A percentile compares a stretch with the other conserved stretches of the same genome.
Conservation (phyloP, 23 red algal genomes). For the Gracilaria gracilis region DNA sequence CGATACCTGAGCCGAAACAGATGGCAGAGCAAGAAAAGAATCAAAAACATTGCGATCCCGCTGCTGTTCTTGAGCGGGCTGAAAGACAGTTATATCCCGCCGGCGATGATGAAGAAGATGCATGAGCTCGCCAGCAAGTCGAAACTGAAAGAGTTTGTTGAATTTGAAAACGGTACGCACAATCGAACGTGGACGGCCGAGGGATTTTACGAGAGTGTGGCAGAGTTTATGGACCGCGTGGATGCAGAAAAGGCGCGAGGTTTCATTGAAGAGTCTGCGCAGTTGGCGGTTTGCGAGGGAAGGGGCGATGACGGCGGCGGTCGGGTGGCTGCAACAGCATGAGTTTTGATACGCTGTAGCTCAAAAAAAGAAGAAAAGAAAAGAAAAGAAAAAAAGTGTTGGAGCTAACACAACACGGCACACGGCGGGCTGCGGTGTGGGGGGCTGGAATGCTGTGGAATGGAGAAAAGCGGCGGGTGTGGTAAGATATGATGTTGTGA, state of each 20-base stretch:
- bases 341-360: background rate
- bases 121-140: conserved; percentile 67
- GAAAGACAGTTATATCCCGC: conserved; percentile 93
- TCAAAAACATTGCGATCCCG: conserved; percentile 74
- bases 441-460: no score
- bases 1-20: conserved; percentile 82
- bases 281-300: background rate
- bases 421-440: no score
- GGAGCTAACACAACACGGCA: no score
- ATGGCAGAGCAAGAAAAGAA: conserved; percentile 84
- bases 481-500: no score
- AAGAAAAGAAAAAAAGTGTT: no score
- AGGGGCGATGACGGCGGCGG: background rate
- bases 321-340: background rate
- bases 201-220: conserved; percentile 76
- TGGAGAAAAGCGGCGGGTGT: no score
- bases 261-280: background rate
- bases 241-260: conserved; percentile 25
- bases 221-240: conserved; percentile 73
- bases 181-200: conserved; percentile 92
- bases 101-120: conserved; percentile 94
- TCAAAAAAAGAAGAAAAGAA: no score
- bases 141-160: conserved; percentile 73
- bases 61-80: conserved; percentile 90
- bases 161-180: conserved; percentile 91